These are phyloP conservation scores for Fusarium sp. DNA, from an alignment of 2,329 filamentous ascomycete genomes.

Conservation along the genomic window DNA sequence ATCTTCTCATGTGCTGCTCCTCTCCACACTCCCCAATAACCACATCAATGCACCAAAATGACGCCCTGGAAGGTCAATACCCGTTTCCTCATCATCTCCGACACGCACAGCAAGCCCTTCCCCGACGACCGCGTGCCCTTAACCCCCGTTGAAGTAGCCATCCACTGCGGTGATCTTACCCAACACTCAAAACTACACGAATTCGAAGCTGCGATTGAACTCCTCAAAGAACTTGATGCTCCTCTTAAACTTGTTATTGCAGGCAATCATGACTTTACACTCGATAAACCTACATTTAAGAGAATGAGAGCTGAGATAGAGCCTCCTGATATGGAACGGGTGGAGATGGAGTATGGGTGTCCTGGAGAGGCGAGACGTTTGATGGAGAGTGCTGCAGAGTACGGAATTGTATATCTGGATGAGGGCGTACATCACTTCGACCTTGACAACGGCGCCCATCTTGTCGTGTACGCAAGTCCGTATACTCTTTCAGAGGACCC, in stretches of 20 bases:
- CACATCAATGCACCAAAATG: background rate
- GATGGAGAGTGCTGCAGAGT: conserved; percentile 23
- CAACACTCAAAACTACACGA: conserved; percentile 57
- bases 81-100: conserved; percentile 20
- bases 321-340: background rate
- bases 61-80: conserved; percentile 1
- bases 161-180: conserved; percentile 63
- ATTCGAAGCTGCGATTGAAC: conserved; percentile 50
- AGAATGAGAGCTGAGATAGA: conserved; percentile 24
- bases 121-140: background rate
- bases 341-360: conserved; percentile 49
- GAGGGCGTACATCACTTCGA: conserved; percentile 56
- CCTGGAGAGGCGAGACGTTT: conserved; percentile 50
- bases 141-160: conserved; percentile 51
- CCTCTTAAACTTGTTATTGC: conserved; percentile 61
- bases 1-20: accelerated
- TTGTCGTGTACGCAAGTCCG: conserved; percentile 59
- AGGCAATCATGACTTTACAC: conserved; percentile 62
- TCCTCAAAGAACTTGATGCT: conserved; percentile 54
- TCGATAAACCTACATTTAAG: conserved; percentile 51
- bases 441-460: conserved; percentile 54
- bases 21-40: too few relatives aligned
- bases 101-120: conserved; percentile 13
- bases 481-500: conserved; percentile 53
- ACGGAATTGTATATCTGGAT: conserved; percentile 54